Base-by-base conservation (phyloP, 1,284 basidiomycete species). In the Sanghuangporus weigelae region DNA sequence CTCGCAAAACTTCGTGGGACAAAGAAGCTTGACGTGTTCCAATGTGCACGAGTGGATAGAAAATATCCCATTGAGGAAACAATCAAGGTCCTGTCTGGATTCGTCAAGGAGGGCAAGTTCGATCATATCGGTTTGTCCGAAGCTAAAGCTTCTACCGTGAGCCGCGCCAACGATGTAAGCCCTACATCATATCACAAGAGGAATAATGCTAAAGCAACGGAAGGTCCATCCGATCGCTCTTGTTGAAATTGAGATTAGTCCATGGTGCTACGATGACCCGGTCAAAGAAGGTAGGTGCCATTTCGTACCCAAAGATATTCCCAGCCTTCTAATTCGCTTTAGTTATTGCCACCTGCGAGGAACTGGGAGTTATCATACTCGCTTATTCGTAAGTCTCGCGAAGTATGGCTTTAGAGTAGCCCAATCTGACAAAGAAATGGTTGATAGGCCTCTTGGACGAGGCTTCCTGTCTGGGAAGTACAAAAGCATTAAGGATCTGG, bases 391-490 rank as follows among this genome's bases (percentile, higher is more conserved):
- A 57, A 44, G 75, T 67, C 36, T n/a, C 21, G 16, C n/a, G 21
- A 46, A 31, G 26, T 35, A 21, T 60, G 14, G 21, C 50, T 40
- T 40, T 42, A 7, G 19, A 31, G 19, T 11, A 14, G 6, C 1
- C 7, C 59, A 55, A 50, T 39, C 21, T 36, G 4, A 60, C 6
- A 16, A 36, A 51, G 5, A 39, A 53, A n/a, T 63, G 7, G 21
- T 21, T 53, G 16, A 57, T 40, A 80, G 79, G 2, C 86, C 85
- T 0, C 77, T 87, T 14, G 85, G 84, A 8, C 74, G 77, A 53
- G 87, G 87, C 1, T 80, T 88, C 70, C 72, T 90, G 19, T 79
- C 81, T 0, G 83, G 85, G 11, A 73, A 74, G 46, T 78, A 81
- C 68, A 80, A 80, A 69, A 74, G 71, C 16, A 70, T 69, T 3